These are phyloP conservation scores for Fraxinus sp. DNA, from an alignment of 305 asterid genomes.

Conservation along the genomic window DNA sequence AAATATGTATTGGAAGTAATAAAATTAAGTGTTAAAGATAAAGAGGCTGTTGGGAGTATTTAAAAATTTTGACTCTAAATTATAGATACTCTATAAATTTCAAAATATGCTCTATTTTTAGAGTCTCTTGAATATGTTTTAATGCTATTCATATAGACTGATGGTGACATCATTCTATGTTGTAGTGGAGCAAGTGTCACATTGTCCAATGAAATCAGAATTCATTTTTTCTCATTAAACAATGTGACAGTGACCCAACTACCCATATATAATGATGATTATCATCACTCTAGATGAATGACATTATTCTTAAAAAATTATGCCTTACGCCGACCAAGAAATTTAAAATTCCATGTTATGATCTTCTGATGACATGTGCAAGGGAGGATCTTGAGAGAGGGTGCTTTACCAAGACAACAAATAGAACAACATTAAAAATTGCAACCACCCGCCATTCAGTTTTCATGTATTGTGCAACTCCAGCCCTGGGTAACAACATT, in stretches of 20 bases:
- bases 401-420: conserved; percentile 62
- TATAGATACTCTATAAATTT: too few relatives aligned
- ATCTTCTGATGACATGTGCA: neutral
- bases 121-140: too few relatives aligned
- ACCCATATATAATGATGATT: neutral
- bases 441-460: conserved; percentile 95
- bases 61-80: too few relatives aligned
- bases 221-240: neutral
- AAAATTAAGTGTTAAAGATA: too few relatives aligned
- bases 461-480: conserved; percentile 97
- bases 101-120: too few relatives aligned
- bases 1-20: too few relatives aligned
- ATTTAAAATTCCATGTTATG: neutral
- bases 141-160: neutral
- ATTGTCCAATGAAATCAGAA: neutral
- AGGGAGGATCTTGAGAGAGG: neutral
- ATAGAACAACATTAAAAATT: conserved; percentile 73
- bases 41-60: too few relatives aligned
- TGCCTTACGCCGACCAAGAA: neutral
- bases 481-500: conserved; percentile 54
- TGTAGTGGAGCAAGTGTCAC: neutral
- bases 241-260: neutral
- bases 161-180: neutral
- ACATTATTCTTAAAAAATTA: neutral
- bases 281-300: neutral